These are phyloP conservation scores for Moniliella sp. DNA, from an alignment of 1,284 basidiomycete species.

Conservation along the genomic window DNA sequence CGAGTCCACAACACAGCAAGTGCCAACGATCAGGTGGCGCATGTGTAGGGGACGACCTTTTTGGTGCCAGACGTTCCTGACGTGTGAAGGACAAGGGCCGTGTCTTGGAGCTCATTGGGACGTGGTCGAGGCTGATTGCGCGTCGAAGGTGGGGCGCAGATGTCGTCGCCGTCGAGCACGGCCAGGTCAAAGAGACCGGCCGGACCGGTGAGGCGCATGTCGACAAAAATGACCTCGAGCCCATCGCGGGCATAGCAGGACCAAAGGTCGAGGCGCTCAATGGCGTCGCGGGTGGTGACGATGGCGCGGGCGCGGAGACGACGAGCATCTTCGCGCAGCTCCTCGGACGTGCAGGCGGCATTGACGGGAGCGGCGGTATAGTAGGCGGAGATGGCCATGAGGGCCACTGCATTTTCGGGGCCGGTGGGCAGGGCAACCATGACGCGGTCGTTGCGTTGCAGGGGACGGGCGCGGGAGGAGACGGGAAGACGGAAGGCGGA, in stretches of 20 bases:
- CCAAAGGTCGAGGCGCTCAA: conserved; percentile 21
- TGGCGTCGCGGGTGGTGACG: conserved; percentile 21
- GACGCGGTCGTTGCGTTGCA: conserved; percentile 25
- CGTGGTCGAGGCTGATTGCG: conserved; percentile 11
- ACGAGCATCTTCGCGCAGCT: conserved; percentile 25
- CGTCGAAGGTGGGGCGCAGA: conserved; percentile 6
- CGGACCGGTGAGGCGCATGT: conserved; percentile 14
- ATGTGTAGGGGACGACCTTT: conserved; percentile 32
- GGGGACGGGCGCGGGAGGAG: conserved; percentile 6
- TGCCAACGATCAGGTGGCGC: conserved; percentile 28
- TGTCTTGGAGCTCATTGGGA: conserved; percentile 21
- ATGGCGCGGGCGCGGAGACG: conserved; percentile 26
- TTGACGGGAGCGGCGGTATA: conserved; percentile 30
- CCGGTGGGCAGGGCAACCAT: conserved; percentile 32
- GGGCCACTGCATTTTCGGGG: conserved; percentile 25
- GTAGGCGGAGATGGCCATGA: conserved; percentile 25
- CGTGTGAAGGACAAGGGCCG: conserved; percentile 27
- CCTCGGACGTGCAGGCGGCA: conserved; percentile 25
- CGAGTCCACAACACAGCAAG: conserved; percentile 24
- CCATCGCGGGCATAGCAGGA: conserved; percentile 14
- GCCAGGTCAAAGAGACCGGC: conserved; percentile 28
- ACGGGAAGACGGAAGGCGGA: conserved; percentile 19
- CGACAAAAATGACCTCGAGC: conserved; percentile 29
- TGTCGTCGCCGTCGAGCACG: conserved; percentile 9
- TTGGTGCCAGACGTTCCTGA: conserved; percentile 31